Evolutionary conservation across 2,329 filamentous ascomycete genomes (phyloP).

Genomic region (Huntiella moniliformis): DNA sequence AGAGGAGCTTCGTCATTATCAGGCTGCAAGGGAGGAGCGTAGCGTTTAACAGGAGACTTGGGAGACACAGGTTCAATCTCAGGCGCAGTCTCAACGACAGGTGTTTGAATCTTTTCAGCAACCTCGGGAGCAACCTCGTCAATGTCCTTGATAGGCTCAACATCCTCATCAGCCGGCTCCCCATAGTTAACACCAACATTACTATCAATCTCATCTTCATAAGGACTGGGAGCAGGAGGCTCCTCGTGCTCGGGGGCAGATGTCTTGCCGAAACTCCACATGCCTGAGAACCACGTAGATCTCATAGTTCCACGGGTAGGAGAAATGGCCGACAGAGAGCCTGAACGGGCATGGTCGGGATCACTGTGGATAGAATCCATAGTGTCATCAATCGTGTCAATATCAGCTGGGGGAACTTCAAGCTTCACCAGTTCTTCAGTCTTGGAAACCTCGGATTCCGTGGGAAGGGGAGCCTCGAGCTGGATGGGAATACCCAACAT

Average conservation of each 20-base stretch:
- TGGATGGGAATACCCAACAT: constrained; percentile 2
- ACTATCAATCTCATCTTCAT: constrained; percentile 1
- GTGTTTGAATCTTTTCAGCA: background rate
- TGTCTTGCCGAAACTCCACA: background rate
- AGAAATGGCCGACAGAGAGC: background rate
- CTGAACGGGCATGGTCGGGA: background rate
- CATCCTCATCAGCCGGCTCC: background rate
- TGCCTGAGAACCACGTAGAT: background rate
- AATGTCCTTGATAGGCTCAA: background rate
- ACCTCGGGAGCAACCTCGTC: background rate
- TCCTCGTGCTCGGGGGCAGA: background rate
- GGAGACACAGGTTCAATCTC: background rate
- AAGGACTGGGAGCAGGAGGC: background rate
- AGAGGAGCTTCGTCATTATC: background rate
- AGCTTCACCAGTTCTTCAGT: background rate
- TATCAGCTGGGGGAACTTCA: background rate
- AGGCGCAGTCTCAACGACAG: background rate
- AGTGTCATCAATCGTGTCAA: background rate
- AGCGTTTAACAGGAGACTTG: background rate
- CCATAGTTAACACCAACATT: background rate
- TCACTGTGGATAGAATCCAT: background rate
- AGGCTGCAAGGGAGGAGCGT: background rate
- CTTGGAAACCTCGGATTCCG: background rate
- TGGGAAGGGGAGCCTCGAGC: background rate
- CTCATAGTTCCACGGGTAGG: background rate